These are phyloP conservation scores for Macrotyloma uniflorum DNA, from an alignment of 306 rosid genomes.

Conservation along the genomic window DNA sequence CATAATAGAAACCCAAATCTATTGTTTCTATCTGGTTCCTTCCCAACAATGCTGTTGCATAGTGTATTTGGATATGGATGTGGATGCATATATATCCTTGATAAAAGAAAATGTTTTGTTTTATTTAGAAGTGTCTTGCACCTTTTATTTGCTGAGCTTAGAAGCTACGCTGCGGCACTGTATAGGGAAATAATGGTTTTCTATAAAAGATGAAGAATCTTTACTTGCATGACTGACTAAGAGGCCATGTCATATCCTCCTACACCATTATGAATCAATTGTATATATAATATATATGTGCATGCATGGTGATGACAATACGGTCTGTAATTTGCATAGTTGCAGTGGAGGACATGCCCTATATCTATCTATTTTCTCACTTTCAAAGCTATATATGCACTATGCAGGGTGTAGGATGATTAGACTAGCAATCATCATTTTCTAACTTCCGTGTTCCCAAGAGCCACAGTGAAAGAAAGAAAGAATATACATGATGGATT, in stretches of 20 bases:
- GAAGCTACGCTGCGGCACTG: constrained; percentile 47
- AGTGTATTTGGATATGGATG: not conserved
- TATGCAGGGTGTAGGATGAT: not conserved
- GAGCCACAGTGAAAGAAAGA: constrained; percentile 23
- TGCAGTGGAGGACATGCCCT: constrained; percentile 41
- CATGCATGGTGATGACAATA: constrained; percentile 50
- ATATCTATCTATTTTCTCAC: constrained; percentile 36
- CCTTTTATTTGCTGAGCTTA: constrained; percentile 51
- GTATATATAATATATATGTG: not conserved
- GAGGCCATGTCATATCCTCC: constrained; percentile 41
- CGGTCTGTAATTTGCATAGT: constrained; percentile 41
- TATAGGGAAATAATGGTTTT: constrained; percentile 39
- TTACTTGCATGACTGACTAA: constrained; percentile 34
- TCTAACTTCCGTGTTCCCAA: constrained; percentile 11
- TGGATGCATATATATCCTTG: not conserved
- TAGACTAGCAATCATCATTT: constrained; percentile 39
- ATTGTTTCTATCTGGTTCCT: not conserved
- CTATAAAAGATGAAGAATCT: constrained; percentile 45
- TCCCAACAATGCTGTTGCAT: not conserved
- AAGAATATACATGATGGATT: not conserved
- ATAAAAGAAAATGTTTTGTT: constrained; percentile 8
- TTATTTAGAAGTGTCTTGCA: constrained; percentile 21
- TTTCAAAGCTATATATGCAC: constrained; percentile 21
- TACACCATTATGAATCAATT: constrained; percentile 24
- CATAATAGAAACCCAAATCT: too few species aligned